These are phyloP conservation scores for Claviceps fusiformis DNA, from an alignment of 2,329 filamentous ascomycete genomes.

Conservation along the genomic window DNA sequence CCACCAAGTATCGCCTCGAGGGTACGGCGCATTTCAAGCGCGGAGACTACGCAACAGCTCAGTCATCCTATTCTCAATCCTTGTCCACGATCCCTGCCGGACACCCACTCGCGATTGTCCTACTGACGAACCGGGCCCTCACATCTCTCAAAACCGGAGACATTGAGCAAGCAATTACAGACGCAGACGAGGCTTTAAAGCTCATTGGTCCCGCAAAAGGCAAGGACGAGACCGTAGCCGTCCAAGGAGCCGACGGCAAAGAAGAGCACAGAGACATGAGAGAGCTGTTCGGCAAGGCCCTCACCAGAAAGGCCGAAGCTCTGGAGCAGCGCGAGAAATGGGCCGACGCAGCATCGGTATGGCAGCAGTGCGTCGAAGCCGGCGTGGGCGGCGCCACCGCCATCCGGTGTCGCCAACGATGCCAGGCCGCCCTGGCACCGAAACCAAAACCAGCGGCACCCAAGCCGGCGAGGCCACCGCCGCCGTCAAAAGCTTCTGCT, in stretches of 20 bases:
- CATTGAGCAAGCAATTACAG: conserved; percentile 71
- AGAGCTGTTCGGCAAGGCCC: conserved; percentile 83
- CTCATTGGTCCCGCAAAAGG: conserved; percentile 72
- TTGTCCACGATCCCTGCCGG: conserved; percentile 58
- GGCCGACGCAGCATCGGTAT: conserved; percentile 66
- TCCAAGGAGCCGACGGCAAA: conserved; percentile 42
- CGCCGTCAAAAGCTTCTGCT: conserved; percentile 18
- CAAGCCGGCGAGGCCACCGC: conserved; percentile 25
- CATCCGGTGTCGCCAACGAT: conserved; percentile 74
- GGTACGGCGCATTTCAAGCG: conserved; percentile 87
- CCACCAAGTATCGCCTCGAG: conserved; percentile 62
- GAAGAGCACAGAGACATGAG: conserved; percentile 70
- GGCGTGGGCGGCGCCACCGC: conserved; percentile 77
- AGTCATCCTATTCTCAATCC: conserved; percentile 68
- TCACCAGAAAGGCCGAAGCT: conserved; percentile 90
- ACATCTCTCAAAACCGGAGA: conserved; percentile 87
- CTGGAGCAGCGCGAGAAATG: conserved; percentile 93
- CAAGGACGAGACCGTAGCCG: conserved; percentile 63
- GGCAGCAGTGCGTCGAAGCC: conserved; percentile 70
- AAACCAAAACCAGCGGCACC: conserved; percentile 34
- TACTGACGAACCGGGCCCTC: conserved; percentile 81
- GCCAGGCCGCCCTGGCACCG: conserved; percentile 71
- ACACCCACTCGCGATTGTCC: conserved; percentile 77
- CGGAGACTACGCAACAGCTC: conserved; percentile 80
- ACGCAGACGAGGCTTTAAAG: conserved; percentile 67